Evolutionary conservation across 345 rosid genomes (phyloP), one percentile per base, ranked within the genome.

Genomic region (Rhodamnia rubescens): DNA sequence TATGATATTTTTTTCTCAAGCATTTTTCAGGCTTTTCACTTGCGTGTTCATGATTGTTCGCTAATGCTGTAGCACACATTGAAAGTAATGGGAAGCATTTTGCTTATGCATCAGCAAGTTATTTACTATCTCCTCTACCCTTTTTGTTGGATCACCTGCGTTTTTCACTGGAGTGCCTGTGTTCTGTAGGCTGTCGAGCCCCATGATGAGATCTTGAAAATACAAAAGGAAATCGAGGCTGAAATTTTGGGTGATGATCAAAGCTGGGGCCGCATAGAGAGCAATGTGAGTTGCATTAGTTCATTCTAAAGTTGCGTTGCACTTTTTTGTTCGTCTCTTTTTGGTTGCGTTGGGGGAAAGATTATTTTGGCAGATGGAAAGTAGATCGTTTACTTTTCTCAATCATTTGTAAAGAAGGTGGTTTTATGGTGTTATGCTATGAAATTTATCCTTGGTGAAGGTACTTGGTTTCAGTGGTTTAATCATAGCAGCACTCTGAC

Each of bases 161-260:
- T 85, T 69, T 36, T 74, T 83, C 69, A 26, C 55, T 64, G 57
- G 55, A 69, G 49, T 80, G 53, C 59, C 55, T 83, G 80, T 83
- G 69, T 83, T 86, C 47, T 55, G 26, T 83, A 95, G 98, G 88
- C 83, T 57, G 88, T 84, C 82, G 92, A 92, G 85, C 87, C 93
- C 85, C 86, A 90, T 81, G 98, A 93, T 44, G 95, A 96, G 55
- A 91, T 97, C 82, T 83, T 94, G 87, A 96, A 92, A 86, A 89
- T 93, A 82, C 93, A 89, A 85, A 87, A 85, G 83, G 98, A 96
- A 83, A 85, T 97, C 84, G 93, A 93, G n/a, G 87, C 91, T 86
- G 98, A 96, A 83, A 87, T 96, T 69, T 93, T 92, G 85, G 96
- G 96, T 20, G 95, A 94, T 90, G 98, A 94, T 83, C 95, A 92